These are phyloP conservation scores for Conoideocrella luteorostrata DNA, from an alignment of 2,329 filamentous ascomycete species.

Conservation along the genomic window DNA sequence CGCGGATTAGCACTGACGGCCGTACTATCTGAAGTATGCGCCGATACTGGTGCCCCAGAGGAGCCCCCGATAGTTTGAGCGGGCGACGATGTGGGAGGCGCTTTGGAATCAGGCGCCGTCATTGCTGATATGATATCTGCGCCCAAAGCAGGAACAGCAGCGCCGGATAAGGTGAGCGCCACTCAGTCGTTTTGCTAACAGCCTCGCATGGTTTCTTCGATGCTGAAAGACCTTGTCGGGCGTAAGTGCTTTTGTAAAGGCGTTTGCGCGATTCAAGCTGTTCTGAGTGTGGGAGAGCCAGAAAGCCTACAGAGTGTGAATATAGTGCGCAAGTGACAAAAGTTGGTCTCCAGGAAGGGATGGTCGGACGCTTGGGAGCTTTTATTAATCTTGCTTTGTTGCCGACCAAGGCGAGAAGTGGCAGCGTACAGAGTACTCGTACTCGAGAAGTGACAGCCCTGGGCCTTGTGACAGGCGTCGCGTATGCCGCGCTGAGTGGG, in stretches of 20 bases:
- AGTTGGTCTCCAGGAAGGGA: not conserved
- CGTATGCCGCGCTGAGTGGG: not conserved
- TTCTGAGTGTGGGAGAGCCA: no score
- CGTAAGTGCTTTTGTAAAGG: not conserved
- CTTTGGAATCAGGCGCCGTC: not conserved
- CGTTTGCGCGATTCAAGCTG: no score
- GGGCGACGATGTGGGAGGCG: conserved; percentile 12
- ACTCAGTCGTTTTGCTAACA: conserved; percentile 5
- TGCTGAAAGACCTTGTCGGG: not conserved
- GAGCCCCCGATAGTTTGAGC: conserved; percentile 9
- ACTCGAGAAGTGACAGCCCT: not conserved
- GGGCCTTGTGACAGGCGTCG: not conserved
- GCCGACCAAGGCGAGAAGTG: not conserved
- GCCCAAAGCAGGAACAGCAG: not conserved
- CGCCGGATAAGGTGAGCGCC: not conserved
- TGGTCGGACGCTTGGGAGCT: not conserved
- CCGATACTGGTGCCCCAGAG: conserved; percentile 8
- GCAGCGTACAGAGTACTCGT: not conserved
- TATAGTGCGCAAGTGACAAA: not conserved
- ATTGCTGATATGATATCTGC: conserved; percentile 1
- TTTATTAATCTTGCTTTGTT: not conserved
- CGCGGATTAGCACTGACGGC: conserved; percentile 13
- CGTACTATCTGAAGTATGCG: conserved; percentile 8
- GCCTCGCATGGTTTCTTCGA: conserved; percentile 5
- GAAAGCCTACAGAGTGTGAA: no score